Percentiles rank a stretch among this genome's conserved stretches.
Evolutionary conservation across 2,329 filamentous ascomycete genomes (phyloP).

Genomic region (Spiromastix sp.): DNA sequence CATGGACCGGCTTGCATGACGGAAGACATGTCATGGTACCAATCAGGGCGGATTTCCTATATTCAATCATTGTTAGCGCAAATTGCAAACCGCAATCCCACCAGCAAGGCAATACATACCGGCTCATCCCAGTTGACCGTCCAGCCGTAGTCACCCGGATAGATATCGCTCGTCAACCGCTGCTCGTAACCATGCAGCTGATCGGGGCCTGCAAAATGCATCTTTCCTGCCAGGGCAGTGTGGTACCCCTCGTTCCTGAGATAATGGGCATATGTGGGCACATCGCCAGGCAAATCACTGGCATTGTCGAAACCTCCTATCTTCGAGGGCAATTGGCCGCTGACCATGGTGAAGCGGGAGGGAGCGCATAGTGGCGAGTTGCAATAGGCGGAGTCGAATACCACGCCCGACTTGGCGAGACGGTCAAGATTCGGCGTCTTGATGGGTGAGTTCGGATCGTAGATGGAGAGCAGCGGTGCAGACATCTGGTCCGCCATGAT

Average conservation of each 20-base stretch:
- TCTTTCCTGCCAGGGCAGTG: slow-evolving; percentile 85
- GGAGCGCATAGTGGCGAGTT: slow-evolving; percentile 87
- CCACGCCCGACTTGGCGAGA: slow-evolving; percentile 69
- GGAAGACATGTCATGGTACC: slow-evolving; percentile 94
- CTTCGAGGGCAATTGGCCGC: slow-evolving; percentile 79
- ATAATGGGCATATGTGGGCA: slow-evolving; percentile 89
- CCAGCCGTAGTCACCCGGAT: slow-evolving; percentile 91
- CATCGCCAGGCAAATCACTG: slow-evolving; percentile 68
- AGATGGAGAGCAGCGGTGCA: slow-evolving; percentile 81
- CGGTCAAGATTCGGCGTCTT: slow-evolving; percentile 83
- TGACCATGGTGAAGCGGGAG: slow-evolving; percentile 90
- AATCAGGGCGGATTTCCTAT: slow-evolving; percentile 59
- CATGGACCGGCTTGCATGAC: slow-evolving; percentile 83
- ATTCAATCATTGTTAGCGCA: neutral
- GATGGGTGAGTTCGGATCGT: slow-evolving; percentile 80
- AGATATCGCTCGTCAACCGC: slow-evolving; percentile 87
- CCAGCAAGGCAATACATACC: slow-evolving; percentile 24
- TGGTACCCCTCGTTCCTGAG: slow-evolving; percentile 76
- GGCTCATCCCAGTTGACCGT: slow-evolving; percentile 92
- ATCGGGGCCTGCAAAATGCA: slow-evolving; percentile 80
- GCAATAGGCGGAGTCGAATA: slow-evolving; percentile 91
- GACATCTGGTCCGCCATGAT: slow-evolving; percentile 97
- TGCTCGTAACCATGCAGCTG: slow-evolving; percentile 92
- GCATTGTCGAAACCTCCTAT: slow-evolving; percentile 91
- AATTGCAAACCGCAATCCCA: neutral